Evolutionary conservation across 1,284 basidiomycete genomes (phyloP).

Genomic region (Pascua guehoae): DNA sequence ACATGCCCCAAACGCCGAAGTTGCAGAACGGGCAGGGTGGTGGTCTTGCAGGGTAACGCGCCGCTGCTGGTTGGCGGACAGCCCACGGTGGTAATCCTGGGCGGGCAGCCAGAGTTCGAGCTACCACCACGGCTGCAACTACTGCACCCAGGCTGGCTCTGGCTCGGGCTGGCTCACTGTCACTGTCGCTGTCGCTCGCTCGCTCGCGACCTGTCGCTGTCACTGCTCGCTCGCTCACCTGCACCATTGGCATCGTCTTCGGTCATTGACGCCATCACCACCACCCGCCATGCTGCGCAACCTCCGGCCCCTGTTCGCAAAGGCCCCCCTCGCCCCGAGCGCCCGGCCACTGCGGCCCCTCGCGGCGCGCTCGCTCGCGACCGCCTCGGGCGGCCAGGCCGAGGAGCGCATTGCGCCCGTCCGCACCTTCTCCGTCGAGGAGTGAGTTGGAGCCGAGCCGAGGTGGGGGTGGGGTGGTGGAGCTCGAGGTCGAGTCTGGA

Average conservation of each 20-base stretch:
- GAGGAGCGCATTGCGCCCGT: slow-evolving; percentile 59
- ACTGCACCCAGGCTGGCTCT: too few relatives aligned
- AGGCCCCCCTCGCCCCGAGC: slow-evolving; percentile 16
- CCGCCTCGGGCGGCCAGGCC: slow-evolving; percentile 40
- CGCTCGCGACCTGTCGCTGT: background rate
- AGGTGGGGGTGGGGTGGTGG: too few relatives aligned
- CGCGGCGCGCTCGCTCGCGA: slow-evolving; percentile 21
- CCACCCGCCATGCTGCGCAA: slow-evolving; percentile 37
- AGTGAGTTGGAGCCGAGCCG: slow-evolving; percentile 40
- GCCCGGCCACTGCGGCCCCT: slow-evolving; percentile 27
- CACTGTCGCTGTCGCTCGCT: background rate
- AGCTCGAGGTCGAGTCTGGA: too few relatives aligned
- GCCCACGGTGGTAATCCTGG: too few relatives aligned
- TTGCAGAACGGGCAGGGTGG: too few relatives aligned
- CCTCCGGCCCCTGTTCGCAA: slow-evolving; percentile 37
- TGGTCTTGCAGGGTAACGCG: too few relatives aligned
- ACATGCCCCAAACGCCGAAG: slow-evolving; percentile 1
- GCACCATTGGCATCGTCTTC: background rate
- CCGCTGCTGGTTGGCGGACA: too few relatives aligned
- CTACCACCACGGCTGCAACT: too few relatives aligned
- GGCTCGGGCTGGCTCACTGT: background rate
- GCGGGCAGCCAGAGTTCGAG: too few relatives aligned
- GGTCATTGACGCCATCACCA: slow-evolving; percentile 4
- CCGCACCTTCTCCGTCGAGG: slow-evolving; percentile 46
- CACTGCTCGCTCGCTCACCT: background rate